phyloP scores from a whole-genome alignment of 768 basidiomycete species.

The Agrocybe pediades region DNA sequence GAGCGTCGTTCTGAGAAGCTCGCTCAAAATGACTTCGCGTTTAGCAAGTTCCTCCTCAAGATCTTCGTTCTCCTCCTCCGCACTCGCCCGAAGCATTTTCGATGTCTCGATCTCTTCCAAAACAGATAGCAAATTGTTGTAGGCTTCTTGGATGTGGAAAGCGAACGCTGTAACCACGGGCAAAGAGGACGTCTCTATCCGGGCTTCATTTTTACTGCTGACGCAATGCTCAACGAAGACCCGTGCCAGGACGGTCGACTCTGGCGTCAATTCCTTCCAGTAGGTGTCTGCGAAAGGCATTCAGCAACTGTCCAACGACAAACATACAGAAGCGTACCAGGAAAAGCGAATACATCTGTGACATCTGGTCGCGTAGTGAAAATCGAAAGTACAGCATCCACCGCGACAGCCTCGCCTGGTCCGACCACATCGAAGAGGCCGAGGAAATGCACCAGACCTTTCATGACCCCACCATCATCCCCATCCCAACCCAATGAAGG shows the following conservation, averaged over 20 bases:
- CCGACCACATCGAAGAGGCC: slow-evolving; percentile 65
- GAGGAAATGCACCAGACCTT: slow-evolving; percentile 45
- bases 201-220: slow-evolving; percentile 56
- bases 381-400: slow-evolving; percentile 76
- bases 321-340: slow-evolving; percentile 47
- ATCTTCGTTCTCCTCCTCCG: slow-evolving; percentile 45
- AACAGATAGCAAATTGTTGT: slow-evolving; percentile 56
- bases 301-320: not conserved
- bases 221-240: slow-evolving; percentile 85
- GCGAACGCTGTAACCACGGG: slow-evolving; percentile 95
- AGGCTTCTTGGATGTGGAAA: slow-evolving; percentile 77
- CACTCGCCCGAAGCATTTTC: slow-evolving; percentile 30
- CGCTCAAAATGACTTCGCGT: slow-evolving; percentile 73
- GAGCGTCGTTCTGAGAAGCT: slow-evolving; percentile 79
- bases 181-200: slow-evolving; percentile 66
- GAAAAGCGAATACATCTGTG: slow-evolving; percentile 71
- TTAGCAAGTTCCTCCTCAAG: slow-evolving; percentile 63
- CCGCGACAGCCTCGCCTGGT: slow-evolving; percentile 68
- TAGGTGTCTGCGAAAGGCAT: slow-evolving; percentile 45
- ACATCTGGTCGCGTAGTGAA: slow-evolving; percentile 74
- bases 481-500: slow-evolving; percentile 35
- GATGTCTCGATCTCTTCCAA: slow-evolving; percentile 43
- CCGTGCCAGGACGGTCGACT: slow-evolving; percentile 81
- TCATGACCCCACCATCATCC: slow-evolving; percentile 52
- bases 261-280: slow-evolving; percentile 77